Base-by-base conservation (phyloP, 2,329 filamentous ascomycete species). In the Epichloe uncinata region DNA sequence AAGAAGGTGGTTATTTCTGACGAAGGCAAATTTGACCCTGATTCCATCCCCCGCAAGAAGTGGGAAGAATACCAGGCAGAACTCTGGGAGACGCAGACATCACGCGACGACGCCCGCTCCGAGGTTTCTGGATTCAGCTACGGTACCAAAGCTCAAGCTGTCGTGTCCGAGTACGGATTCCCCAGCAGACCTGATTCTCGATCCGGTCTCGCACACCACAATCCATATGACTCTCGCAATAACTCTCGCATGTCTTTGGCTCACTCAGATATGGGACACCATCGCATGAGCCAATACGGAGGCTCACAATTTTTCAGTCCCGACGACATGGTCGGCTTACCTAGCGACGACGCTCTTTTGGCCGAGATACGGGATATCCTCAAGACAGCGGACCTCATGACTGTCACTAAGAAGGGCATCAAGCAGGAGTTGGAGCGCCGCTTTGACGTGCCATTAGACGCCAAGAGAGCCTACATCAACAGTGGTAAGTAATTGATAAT, bases 21-120 rank as follows among this genome's bases (percentile, higher is more conserved):
- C 65, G 93, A 98, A 71, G 93, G 93, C 73, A 96, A 95, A 68
- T 98, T 97, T 63, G 93, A 98, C 63, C 91, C 93, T 13, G 75
- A 78, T 44, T 87, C 83, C 37, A 97, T 98, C 57, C 93, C 18
- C 18, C 87, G 87, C 71, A 98, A 97, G 82, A 93, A 87, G 75
- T 98, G 93, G 93, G 93, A 98, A 67, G 93, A 98, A 61, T 98
- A 97, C 67, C 93, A 98, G 68, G 85, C 85, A 55, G 93, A 97
- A 74, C 81, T 98, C 42, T 98, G 91, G 93, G 93, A 98, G 63
- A 85, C 86, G 1, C 87, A 95, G 69, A 94, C 79, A 6, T 74
- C 86, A n/a, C 84, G 85, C 60, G 79, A 82, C 56, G 93, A 98
- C 63, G 73, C 82, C 22, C 83, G 78, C 53, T 95, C 89, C 9